Evolutionary conservation across 495 filamentous ascomycete genomes (phyloP), one percentile per base, ranked within the genome.

Genomic region (Mytilinidion resinicola): DNA sequence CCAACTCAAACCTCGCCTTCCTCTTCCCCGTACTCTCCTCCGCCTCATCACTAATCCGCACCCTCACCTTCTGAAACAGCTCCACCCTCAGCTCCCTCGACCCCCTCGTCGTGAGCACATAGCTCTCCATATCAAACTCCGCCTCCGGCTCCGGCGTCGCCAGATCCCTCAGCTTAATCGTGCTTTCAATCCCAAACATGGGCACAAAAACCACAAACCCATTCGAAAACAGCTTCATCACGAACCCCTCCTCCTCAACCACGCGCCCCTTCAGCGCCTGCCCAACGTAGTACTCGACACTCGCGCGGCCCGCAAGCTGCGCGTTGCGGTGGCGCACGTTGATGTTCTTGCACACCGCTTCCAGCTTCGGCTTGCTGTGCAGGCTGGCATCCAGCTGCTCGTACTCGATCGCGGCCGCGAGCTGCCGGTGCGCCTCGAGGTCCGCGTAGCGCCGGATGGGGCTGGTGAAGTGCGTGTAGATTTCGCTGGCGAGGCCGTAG

Each of bases 401-500:
- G 76, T 96, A 95, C 37, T 84, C 87, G 68, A 98, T 96, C 9
- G 95, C 92, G 2, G 91, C 90, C 4, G 93, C 91, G 47, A 98
- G 85, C 73, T 97, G 93, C 19, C 93, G 83, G 70, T 98, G 93
- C 2, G 89, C 93, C 37, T 93, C 81, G 0, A 98, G 79, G 75
- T 98, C 93, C 11, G 95, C 92, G 69, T 98, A 98, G 11, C 95
- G 89, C 34, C 93, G 86, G 70, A 98, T 98, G 8, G 93, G 95
- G 5, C 88, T 92, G 3, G 93, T 98, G 76, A 98, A 98, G 72
- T 97, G 93, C 1, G 93, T 98, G 77, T 98, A 98, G 68, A 98
- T 98, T 62, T 95, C 90, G 9, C 83, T 88, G 0, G 93, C 93
- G 2, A 98, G 56, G 57, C 93, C 95, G 72, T 98, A 98, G 72